Evolutionary conservation across 805 yeast species (phyloP).

Genomic region (Wickerhamiella dianesei): DNA sequence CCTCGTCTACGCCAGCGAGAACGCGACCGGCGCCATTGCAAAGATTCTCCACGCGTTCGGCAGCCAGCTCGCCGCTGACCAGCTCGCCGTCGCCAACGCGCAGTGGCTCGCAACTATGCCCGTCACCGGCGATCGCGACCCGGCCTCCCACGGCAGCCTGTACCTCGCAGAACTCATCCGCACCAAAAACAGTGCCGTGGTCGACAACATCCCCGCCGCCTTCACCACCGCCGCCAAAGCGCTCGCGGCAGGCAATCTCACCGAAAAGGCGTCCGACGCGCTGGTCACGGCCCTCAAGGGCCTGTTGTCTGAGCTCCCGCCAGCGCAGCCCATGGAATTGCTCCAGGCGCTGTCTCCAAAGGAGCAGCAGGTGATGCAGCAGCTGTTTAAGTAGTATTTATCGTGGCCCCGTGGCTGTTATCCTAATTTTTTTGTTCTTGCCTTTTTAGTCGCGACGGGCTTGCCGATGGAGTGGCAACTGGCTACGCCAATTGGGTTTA

Average conservation of each 20-base stretch:
- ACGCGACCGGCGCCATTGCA: constrained; percentile 69
- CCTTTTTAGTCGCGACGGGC: too few relatives aligned
- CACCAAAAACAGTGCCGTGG: constrained; percentile 46
- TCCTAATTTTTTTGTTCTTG: too few relatives aligned
- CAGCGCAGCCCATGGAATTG: constrained; percentile 50
- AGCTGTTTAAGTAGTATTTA: constrained; percentile 37
- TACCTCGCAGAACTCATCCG: constrained; percentile 63
- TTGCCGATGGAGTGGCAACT: too few relatives aligned
- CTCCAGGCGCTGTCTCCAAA: constrained; percentile 51
- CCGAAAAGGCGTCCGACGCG: constrained; percentile 57
- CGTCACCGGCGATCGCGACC: constrained; percentile 68
- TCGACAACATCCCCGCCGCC: constrained; percentile 41
- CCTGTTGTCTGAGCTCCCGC: constrained; percentile 52
- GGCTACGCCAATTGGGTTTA: too few relatives aligned
- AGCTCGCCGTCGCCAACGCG: constrained; percentile 45
- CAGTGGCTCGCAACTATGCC: constrained; percentile 81
- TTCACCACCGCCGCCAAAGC: constrained; percentile 66
- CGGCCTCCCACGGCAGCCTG: constrained; percentile 71
- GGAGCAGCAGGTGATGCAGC: constrained; percentile 44
- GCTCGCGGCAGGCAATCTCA: constrained; percentile 47
- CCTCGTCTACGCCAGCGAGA: constrained; percentile 76
- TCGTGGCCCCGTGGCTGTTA: too few relatives aligned
- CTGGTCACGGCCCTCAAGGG: constrained; percentile 50
- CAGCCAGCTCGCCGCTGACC: constrained; percentile 35
- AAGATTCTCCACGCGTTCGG: constrained; percentile 60